phyloP scores from a whole-genome alignment of 768 basidiomycete species.

The Hypholoma sublateritium region DNA sequence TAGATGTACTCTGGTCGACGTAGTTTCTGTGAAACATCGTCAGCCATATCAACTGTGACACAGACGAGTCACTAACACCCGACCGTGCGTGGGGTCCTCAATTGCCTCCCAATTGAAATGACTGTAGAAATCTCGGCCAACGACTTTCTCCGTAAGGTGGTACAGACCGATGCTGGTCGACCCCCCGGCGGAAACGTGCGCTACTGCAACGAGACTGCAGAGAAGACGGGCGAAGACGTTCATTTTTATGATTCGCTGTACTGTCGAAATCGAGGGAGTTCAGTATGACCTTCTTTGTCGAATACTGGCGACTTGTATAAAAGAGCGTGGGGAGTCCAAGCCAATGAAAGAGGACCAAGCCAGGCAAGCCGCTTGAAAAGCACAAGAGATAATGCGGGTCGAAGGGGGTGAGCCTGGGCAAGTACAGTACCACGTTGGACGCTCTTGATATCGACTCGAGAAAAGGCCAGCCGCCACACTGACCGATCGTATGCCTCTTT shows the following conservation, averaged over 20 bases:
- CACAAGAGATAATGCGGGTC: too few relatives aligned
- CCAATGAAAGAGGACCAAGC: too few relatives aligned
- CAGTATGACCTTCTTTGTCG: too few relatives aligned
- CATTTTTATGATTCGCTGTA: background rate
- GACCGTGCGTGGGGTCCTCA: constrained; percentile 59
- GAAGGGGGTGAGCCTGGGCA: too few relatives aligned
- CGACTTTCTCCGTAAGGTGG: constrained; percentile 36
- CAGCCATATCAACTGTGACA: background rate
- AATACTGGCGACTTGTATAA: too few relatives aligned
- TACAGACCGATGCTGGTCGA: constrained; percentile 24
- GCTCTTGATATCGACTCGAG: too few relatives aligned
- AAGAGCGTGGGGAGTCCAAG: too few relatives aligned
- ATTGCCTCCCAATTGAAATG: constrained; percentile 50
- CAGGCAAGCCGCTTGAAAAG: too few relatives aligned
- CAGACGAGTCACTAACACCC: constrained; percentile 45
- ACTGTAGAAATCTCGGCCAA: constrained; percentile 45
- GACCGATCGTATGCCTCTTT: too few relatives aligned
- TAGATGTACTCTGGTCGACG: constrained; percentile 38
- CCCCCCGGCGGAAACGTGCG: background rate
- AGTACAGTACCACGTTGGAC: too few relatives aligned
- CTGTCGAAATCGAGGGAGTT: background rate
- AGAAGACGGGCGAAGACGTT: background rate
- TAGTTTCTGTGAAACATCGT: constrained; percentile 33
- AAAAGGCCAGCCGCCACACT: too few relatives aligned
- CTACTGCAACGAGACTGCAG: background rate